These are phyloP conservation scores for Penicillium freii DNA, from an alignment of 2,329 filamentous ascomycete genomes.

Conservation along the genomic window DNA sequence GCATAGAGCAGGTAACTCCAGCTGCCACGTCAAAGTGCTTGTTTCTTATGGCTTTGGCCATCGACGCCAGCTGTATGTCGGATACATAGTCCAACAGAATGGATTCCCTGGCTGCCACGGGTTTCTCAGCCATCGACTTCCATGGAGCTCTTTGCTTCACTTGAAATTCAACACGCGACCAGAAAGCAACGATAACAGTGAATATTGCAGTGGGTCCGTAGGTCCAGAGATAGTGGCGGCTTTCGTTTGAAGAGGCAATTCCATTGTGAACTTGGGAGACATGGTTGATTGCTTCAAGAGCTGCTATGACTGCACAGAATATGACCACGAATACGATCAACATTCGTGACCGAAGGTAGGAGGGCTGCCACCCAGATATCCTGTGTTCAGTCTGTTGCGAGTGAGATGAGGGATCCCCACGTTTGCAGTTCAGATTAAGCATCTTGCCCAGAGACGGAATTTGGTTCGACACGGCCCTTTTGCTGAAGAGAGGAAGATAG, in stretches of 20 bases:
- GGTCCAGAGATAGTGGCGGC: not conserved
- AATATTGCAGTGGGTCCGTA: not conserved
- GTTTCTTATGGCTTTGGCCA: constrained; percentile 1
- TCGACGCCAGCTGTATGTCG: not conserved
- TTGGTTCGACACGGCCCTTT: not conserved
- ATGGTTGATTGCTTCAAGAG: not conserved
- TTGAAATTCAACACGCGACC: not conserved
- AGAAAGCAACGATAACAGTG: not conserved
- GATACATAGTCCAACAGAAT: not conserved
- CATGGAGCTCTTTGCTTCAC: not conserved
- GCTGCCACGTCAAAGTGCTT: constrained; percentile 9
- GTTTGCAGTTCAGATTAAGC: not conserved
- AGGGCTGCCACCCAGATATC: not conserved
- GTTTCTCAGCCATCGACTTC: not conserved
- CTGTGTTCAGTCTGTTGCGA: not conserved
- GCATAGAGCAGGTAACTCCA: not conserved
- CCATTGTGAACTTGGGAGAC: not conserved
- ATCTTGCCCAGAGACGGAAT: not conserved
- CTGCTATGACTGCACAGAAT: not conserved
- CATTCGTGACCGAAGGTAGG: not conserved
- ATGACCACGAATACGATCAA: not conserved
- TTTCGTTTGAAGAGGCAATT: not conserved
- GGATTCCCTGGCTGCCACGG: not conserved
- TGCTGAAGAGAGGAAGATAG: not conserved
- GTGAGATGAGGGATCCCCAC: not conserved